Conservation (phyloP, 2,329 filamentous ascomycete genomes). For the Pyrenophora teres region DNA sequence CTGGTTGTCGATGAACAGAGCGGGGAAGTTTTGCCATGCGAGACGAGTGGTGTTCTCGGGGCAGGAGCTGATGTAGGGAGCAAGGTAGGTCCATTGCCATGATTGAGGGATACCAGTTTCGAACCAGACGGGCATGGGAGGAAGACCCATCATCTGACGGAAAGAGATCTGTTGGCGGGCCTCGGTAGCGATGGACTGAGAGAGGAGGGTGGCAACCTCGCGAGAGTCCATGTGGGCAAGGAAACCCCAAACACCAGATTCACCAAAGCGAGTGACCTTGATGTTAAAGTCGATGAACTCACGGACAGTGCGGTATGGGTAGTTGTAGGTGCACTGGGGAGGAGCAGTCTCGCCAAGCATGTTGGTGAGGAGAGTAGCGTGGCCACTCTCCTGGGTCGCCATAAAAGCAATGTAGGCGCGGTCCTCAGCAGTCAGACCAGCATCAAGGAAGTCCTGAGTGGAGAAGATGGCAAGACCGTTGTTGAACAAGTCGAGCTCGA, state of each 20-base stretch:
- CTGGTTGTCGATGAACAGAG: conserved; percentile 73
- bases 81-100: conserved; percentile 81
- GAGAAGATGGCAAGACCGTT: conserved; percentile 73
- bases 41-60: conserved; percentile 74
- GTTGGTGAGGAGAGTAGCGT: conserved; percentile 76
- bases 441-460: conserved; percentile 69
- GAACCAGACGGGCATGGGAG: conserved; percentile 84
- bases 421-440: conserved; percentile 71
- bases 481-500: conserved; percentile 82
- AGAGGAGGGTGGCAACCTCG: conserved; percentile 71
- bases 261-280: conserved; percentile 81
- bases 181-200: conserved; percentile 78
- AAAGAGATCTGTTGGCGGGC: conserved; percentile 84
- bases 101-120: conserved; percentile 79
- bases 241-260: conserved; percentile 81
- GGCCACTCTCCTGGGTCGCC: conserved; percentile 76
- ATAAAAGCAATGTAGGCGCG: conserved; percentile 75
- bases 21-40: conserved; percentile 84
- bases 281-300: conserved; percentile 85
- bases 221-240: conserved; percentile 76
- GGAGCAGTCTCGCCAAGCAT: conserved; percentile 75
- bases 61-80: conserved; percentile 79
- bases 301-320: conserved; percentile 73
- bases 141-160: conserved; percentile 78
- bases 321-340: conserved; percentile 79